Base-by-base conservation (phyloP, 2,329 filamentous ascomycete species). In the Penicillium sclerotiorum region DNA sequence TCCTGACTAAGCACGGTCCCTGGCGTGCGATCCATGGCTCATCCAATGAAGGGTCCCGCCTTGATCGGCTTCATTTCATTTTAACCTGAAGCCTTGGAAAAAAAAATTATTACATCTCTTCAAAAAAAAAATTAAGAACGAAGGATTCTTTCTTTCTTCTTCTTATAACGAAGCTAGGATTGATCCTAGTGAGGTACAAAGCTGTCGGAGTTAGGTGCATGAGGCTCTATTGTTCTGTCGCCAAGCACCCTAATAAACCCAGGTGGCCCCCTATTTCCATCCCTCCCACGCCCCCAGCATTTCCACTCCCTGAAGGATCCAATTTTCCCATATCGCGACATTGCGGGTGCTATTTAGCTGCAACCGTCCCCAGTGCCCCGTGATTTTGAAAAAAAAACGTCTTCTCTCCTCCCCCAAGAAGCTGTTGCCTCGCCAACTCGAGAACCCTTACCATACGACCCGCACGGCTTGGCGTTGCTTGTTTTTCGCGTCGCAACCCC, bases 381-480 rank as follows among this genome's bases (percentile, higher is more conserved):
- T 37, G 5, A 5, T 28, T 13, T 4, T 11, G 11, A 27, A 27
- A 27, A 27, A 27, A 8, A 28, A 28, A 28, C n/a, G n/a, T n/a
- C n/a, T n/a, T n/a, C n/a, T n/a, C n/a, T n/a, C 37, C 25, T 11
- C 20, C 27, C n/a, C 27, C 32, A 15, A 32, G 17, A 17, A 30
- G 11, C 36, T 55, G 59, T 61, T 60, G 59, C 57, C 59, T 56
- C 46, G 59, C 54, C 59, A 60, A 60, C 57, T 60, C 40, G 28
- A 47, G 51, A 41, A 46, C 49, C 30, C 36, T 41, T 46, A 49
- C 22, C 40, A 41, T 27, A 37, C 53, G 50, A 59, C 59, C 51
- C 56, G 50, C 57, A 40, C 30, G 53, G 36, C 59, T 61, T 61
- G 59, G 59, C 59, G 51, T 61, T 61, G 59, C 59, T 61, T 61